Percentiles rank a stretch among this genome's conserved stretches.
Evolutionary conservation across 1,284 basidiomycete species (phyloP).

Genomic region (Porogramme epimiltina): DNA sequence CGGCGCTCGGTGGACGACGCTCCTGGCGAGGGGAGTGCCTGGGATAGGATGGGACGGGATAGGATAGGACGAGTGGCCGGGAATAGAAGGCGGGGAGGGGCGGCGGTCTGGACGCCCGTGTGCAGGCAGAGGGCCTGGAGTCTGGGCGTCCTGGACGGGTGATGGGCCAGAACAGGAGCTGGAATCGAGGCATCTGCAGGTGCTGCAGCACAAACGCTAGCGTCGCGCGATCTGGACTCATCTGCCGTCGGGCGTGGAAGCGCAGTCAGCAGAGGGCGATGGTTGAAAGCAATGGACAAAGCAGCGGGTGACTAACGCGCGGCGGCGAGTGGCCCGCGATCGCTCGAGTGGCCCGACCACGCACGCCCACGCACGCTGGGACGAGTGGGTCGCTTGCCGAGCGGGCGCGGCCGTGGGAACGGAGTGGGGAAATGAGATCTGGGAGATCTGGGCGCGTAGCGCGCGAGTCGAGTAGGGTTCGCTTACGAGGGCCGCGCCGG

Average conservation of each 20-base stretch:
- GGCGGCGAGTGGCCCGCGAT: too few species aligned
- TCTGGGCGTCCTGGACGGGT: not conserved
- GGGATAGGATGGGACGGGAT: not conserved
- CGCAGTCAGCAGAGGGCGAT: not conserved
- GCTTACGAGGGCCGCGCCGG: conserved; percentile 19
- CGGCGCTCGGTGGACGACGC: too few species aligned
- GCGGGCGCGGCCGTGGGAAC: not conserved
- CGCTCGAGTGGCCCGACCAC: too few species aligned
- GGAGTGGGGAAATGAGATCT: conserved; percentile 4
- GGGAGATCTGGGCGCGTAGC: conserved; percentile 5
- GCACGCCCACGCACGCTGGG: too few species aligned
- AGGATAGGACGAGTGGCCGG: conserved; percentile 1
- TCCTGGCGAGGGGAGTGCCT: too few species aligned
- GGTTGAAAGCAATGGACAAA: not conserved
- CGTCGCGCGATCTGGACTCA: too few species aligned
- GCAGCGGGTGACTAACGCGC: too few species aligned
- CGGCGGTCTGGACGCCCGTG: too few species aligned
- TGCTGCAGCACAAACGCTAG: too few species aligned
- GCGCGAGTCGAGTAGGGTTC: not conserved
- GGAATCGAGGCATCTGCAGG: too few species aligned
- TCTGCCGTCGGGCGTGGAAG: too few species aligned
- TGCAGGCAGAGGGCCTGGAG: not conserved
- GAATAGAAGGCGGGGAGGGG: not conserved
- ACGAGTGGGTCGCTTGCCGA: not conserved
- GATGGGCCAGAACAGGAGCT: too few species aligned